Evolutionary conservation across 2,329 filamentous ascomycete species (phyloP).

Genomic region (Parastagonospora nodorum): DNA sequence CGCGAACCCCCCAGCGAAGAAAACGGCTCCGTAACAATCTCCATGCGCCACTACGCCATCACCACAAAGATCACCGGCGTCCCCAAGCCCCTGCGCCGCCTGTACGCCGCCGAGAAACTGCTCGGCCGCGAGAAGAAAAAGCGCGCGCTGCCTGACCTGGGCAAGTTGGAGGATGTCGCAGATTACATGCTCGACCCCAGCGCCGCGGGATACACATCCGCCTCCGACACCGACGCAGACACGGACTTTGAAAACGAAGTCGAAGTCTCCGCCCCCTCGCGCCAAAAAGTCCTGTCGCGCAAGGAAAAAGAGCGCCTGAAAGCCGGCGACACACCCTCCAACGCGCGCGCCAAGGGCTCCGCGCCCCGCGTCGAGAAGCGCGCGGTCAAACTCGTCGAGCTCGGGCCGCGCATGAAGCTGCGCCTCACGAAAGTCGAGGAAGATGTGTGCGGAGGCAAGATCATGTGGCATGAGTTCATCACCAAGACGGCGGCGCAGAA

Average conservation of each 20-base stretch:
- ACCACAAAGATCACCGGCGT: slow-evolving; percentile 85
- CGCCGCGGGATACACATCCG: slow-evolving; percentile 85
- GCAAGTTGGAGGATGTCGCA: slow-evolving; percentile 88
- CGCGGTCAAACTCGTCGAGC: slow-evolving; percentile 87
- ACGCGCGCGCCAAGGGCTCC: slow-evolving; percentile 41
- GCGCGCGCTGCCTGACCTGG: slow-evolving; percentile 78
- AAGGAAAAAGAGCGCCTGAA: slow-evolving; percentile 52
- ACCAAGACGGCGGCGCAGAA: slow-evolving; percentile 81
- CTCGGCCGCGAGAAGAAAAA: slow-evolving; percentile 66
- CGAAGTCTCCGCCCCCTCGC: slow-evolving; percentile 70
- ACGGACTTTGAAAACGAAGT: slow-evolving; percentile 97
- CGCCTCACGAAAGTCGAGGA: slow-evolving; percentile 96
- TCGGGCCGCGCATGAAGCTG: slow-evolving; percentile 87
- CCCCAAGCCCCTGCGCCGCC: slow-evolving; percentile 78
- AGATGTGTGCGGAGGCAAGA: slow-evolving; percentile 82
- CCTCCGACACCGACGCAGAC: slow-evolving; percentile 89
- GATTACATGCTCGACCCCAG: slow-evolving; percentile 87
- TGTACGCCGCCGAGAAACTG: slow-evolving; percentile 85
- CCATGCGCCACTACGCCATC: slow-evolving; percentile 92
- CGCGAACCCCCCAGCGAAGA: slow-evolving; percentile 62
- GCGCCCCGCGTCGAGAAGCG: slow-evolving; percentile 72
- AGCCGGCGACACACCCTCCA: slow-evolving; percentile 47
- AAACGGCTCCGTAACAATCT: slow-evolving; percentile 73
- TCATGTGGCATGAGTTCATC: slow-evolving; percentile 98
- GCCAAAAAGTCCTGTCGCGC: slow-evolving; percentile 66